Percentiles rank a stretch among this genome's conserved stretches.
Evolutionary conservation across 805 yeast species (phyloP).

Genomic region (Yarrowia sp.): DNA sequence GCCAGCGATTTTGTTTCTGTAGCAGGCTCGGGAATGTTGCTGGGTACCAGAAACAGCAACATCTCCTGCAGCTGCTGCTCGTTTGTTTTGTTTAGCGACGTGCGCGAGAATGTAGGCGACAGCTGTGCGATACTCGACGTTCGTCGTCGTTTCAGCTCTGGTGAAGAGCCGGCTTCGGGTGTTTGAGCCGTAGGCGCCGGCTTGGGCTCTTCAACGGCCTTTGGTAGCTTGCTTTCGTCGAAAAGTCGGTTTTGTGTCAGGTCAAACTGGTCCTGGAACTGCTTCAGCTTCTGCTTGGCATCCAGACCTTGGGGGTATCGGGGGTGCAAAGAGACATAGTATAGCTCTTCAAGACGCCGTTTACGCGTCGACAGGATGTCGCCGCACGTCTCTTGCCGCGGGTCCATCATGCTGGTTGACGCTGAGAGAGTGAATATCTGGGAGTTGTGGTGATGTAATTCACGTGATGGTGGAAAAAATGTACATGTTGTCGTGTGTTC

Average conservation of each 20-base stretch:
- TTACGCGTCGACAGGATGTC: constrained; percentile 51
- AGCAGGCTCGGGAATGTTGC: constrained; percentile 51
- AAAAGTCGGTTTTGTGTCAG: constrained; percentile 25
- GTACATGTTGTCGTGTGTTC: background rate
- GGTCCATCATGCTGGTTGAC: constrained; percentile 34
- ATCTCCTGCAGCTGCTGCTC: constrained; percentile 42
- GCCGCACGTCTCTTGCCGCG: constrained; percentile 36
- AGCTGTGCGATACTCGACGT: constrained; percentile 29
- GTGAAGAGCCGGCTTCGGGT: constrained; percentile 12
- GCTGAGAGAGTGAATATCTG: constrained; percentile 21
- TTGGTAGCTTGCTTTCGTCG: constrained; percentile 24
- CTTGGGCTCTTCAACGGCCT: constrained; percentile 12
- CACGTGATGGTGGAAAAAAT: constrained; percentile 29
- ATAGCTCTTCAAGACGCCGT: constrained; percentile 66
- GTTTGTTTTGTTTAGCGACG: constrained; percentile 16
- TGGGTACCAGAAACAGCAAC: constrained; percentile 48
- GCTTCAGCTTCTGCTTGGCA: constrained; percentile 48
- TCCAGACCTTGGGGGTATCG: constrained; percentile 55
- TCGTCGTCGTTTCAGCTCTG: constrained; percentile 17
- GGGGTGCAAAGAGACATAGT: constrained; percentile 63
- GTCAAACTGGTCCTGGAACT: constrained; percentile 49
- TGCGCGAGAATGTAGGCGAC: constrained; percentile 18
- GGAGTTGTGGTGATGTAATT: constrained; percentile 24
- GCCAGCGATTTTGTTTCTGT: constrained; percentile 61
- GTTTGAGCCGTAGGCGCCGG: background rate